phyloP scores from a whole-genome alignment of 768 basidiomycete genomes.

The Leccinum ochraceum region DNA sequence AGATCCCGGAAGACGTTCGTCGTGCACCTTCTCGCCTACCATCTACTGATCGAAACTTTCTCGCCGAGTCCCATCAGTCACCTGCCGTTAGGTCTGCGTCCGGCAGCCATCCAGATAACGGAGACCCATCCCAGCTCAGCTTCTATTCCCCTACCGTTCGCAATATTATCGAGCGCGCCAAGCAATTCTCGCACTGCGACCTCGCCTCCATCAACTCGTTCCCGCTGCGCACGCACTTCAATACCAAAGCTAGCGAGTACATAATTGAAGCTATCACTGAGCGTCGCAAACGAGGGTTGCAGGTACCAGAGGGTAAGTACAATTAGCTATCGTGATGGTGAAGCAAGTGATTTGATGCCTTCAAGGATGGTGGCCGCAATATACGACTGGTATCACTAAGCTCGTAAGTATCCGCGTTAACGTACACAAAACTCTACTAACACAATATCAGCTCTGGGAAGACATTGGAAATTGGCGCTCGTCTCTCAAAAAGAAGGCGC shows the following conservation, averaged over 20 bases:
- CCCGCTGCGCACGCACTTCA: neutral
- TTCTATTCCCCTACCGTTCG: neutral
- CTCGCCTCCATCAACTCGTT: neutral
- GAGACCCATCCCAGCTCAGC: neutral
- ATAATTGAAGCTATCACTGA: neutral
- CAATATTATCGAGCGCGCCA: neutral
- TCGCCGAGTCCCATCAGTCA: neutral
- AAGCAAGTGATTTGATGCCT: neutral
- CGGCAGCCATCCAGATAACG: neutral
- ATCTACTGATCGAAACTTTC: neutral
- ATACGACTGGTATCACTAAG: neutral
- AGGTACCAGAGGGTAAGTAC: neutral
- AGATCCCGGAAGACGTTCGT: neutral
- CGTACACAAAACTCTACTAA: neutral
- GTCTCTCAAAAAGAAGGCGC: neutral
- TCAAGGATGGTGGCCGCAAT: neutral
- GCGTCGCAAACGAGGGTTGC: neutral
- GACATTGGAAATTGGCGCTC: conserved; percentile 6
- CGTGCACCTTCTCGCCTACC: neutral
- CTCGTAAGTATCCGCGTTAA: neutral
- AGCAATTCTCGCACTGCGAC: neutral
- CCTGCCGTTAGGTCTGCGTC: neutral
- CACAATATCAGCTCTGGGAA: conserved; percentile 1
- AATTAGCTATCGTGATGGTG: neutral
- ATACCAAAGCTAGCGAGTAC: neutral